These are phyloP conservation scores for Hericium alpestre DNA, from an alignment of 768 basidiomycete species.

Conservation along the genomic window DNA sequence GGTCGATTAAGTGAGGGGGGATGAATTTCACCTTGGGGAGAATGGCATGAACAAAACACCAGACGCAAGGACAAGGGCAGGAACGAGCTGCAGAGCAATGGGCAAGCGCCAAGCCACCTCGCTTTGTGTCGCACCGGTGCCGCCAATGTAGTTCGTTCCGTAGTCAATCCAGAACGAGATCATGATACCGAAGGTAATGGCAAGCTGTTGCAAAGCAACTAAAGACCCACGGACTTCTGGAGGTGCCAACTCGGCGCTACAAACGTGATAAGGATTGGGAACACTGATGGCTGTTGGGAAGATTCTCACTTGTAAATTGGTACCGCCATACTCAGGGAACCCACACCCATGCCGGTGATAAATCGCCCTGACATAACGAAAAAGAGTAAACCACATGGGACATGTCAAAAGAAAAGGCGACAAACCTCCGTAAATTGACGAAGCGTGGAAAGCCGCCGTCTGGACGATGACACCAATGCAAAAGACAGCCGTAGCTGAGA, in stretches of 20 bases:
- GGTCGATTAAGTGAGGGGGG: not conserved
- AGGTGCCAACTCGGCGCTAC: constrained; percentile 49
- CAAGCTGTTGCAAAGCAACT: constrained; percentile 73
- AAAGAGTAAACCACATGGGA: not conserved
- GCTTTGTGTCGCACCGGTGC: constrained; percentile 42
- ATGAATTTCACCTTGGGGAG: constrained; percentile 45
- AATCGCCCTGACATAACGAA: constrained; percentile 35
- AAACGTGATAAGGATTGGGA: not conserved
- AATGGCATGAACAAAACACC: constrained; percentile 75
- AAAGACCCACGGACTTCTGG: constrained; percentile 76
- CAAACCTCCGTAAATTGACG: constrained; percentile 52
- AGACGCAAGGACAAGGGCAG: constrained; percentile 57
- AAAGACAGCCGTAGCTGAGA: constrained; percentile 16
- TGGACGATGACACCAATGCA: constrained; percentile 65
- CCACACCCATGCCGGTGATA: constrained; percentile 72
- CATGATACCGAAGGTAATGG: constrained; percentile 76
- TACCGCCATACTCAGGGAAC: constrained; percentile 74
- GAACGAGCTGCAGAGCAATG: constrained; percentile 62
- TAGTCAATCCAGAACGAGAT: constrained; percentile 40
- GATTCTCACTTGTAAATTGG: constrained; percentile 54
- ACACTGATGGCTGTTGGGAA: not conserved
- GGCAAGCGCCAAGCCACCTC: constrained; percentile 73
- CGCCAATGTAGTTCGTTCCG: constrained; percentile 62
- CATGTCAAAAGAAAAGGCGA: constrained; percentile 10
- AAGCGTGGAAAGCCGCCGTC: constrained; percentile 42